Evolutionary conservation across 176 grass and related monocot species (phyloP).

Genomic region (Phoenix dactylifera): DNA sequence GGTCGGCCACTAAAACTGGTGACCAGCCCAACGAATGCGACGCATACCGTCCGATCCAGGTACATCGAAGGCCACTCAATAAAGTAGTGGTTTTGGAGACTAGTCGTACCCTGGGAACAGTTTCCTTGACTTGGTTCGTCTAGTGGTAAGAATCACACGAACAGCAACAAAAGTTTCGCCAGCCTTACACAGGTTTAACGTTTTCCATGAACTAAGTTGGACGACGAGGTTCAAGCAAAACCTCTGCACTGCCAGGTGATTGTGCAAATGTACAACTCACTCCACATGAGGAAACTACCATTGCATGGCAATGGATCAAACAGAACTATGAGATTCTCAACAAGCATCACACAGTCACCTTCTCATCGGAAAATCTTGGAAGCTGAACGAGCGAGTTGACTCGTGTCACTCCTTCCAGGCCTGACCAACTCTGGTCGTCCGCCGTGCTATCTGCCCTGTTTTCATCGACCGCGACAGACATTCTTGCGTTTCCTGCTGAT

Average conservation of each 20-base stretch:
- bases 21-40: no score
- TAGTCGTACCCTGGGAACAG: no score
- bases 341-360: constrained; percentile 35
- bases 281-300: constrained; percentile 30
- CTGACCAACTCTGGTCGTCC: constrained; percentile 52
- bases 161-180: not conserved
- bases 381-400: constrained; percentile 90
- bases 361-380: constrained; percentile 79
- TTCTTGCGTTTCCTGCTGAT: constrained; percentile 28
- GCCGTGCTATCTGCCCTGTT: constrained; percentile 19
- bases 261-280: constrained; percentile 35
- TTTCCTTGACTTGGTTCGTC: not conserved
- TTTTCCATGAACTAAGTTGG: not conserved
- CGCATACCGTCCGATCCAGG: no score
- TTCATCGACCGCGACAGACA: constrained; percentile 17
- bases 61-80: no score
- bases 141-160: not conserved
- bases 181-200: not conserved
- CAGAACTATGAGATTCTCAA: not conserved
- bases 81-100: no score
- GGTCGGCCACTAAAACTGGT: no score
- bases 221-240: constrained; percentile 1
- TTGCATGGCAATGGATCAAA: not conserved
- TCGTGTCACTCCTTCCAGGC: constrained; percentile 79
- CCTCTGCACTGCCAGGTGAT: not conserved